Percentiles rank a stretch among this genome's conserved stretches.
These are phyloP conservation scores for Populus deltoides DNA, from an alignment of 345 rosid species.

Conservation along the genomic window DNA sequence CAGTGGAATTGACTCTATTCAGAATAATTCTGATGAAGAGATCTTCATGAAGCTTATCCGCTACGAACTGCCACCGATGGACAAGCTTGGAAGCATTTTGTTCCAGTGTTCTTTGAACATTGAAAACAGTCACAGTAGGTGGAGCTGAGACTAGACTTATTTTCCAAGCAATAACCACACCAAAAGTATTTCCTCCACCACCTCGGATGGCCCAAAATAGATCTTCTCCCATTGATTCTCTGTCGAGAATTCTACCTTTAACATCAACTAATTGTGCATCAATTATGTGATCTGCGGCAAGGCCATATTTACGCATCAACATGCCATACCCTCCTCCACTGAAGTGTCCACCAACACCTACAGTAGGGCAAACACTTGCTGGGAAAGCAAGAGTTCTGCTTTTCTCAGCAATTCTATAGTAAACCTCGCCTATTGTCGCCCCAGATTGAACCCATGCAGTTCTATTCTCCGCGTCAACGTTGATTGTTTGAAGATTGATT, in stretches of 20 bases:
- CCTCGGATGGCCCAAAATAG: not conserved
- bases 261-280: not conserved
- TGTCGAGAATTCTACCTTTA: not conserved
- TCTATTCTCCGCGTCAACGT: not conserved
- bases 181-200: not conserved
- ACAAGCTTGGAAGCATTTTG: not conserved
- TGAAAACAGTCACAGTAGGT: not conserved
- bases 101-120: not conserved
- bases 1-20: too few species aligned
- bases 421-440: not conserved
- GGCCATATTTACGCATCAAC: not conserved
- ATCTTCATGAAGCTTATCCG: not conserved
- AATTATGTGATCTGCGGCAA: not conserved
- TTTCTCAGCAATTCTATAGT: not conserved
- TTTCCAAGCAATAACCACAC: not conserved
- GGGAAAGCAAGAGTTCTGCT: not conserved
- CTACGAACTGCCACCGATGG: not conserved
- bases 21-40: not conserved
- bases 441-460: not conserved
- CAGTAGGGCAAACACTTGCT: not conserved
- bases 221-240: not conserved
- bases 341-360: not conserved
- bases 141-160: not conserved
- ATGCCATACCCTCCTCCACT: not conserved
- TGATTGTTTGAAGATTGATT: not conserved